Evolutionary conservation across 2,329 filamentous ascomycete species (phyloP), one percentile per base, ranked within the genome.

Genomic region (Trichophyton schoenleinii): DNA sequence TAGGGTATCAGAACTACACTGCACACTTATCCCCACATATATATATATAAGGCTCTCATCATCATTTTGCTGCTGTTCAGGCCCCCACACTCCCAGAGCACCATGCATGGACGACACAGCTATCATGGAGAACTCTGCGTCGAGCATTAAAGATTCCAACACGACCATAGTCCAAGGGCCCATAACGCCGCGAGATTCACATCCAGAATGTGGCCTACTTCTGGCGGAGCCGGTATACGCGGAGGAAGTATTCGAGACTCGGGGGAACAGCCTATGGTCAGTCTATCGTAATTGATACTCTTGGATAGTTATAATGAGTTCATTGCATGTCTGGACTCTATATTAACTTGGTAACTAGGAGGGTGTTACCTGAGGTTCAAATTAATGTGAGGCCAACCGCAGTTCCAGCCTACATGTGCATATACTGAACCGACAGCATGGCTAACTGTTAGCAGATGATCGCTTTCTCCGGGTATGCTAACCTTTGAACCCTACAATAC

Each of bases 391-490:
- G 64, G 60, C 38, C 36, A 13, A 53, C 28, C 28, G 28, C 7
- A 31, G 28, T 31, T 6, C 28, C 6, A 31, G 28, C 6, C 28
- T 31, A 31, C 28, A 28, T 31, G 28, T 31, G 6, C 6, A 31
- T 15, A 18, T 20, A 48, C 9, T 20, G 5, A 22, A 15, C 22
- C 1, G 22, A 13, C 49, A 36, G 31, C 9, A 3, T 55, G n/a
- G 49, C 49, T 55, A 36, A 55, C 49, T 28, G 38, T 55, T 57
- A 8, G 6, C 63, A 76, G 73, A 77, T 77, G 75, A 77, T 77
- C 62, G 74, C 74, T 53, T 77, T 77, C 62, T 76, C 74, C 60
- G 75, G 75, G 72, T 75, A 70, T 58, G 71, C 57, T 52, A 31
- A 4, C 20, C 34, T 15, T 42, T 58, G 5, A 58, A 22, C 15